A percentile compares a stretch with the other conserved stretches of the same genome.
These are phyloP conservation scores for Coelastrella sp. DNA, from an alignment of 139 green algal species.

Conservation along the genomic window DNA sequence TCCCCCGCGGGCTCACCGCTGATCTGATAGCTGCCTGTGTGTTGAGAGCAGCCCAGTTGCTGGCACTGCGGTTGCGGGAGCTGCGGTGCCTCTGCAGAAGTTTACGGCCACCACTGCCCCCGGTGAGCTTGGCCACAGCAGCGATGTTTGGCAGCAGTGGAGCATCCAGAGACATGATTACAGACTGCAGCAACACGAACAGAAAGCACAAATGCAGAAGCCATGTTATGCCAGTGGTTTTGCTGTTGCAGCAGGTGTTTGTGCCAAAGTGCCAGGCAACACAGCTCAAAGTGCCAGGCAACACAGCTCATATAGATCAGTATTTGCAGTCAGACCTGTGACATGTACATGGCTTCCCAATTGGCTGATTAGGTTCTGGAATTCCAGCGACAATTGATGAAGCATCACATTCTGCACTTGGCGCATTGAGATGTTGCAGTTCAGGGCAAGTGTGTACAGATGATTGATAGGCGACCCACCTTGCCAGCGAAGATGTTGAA, in stretches of 20 bases:
- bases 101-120: neutral
- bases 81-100: neutral
- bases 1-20: neutral
- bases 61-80: neutral
- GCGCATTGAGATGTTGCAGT: no score
- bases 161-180: neutral
- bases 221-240: no score
- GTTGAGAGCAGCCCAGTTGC: neutral
- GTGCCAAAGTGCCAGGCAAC: neutral
- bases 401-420: no score
- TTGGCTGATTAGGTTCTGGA: no score
- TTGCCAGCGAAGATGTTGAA: constrained; percentile 7
- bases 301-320: neutral
- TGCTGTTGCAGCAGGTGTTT: neutral
- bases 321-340: neutral
- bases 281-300: neutral
- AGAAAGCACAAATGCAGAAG: neutral
- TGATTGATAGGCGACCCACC: neutral
- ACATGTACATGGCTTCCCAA: neutral
- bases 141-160: neutral
- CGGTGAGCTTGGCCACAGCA: neutral
- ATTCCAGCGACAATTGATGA: no score
- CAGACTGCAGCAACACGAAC: neutral
- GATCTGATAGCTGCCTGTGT: constrained; percentile 1
- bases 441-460: no score